phyloP scores from a whole-genome alignment of 2,329 filamentous ascomycete species.

The Cryphonectria naterciae region DNA sequence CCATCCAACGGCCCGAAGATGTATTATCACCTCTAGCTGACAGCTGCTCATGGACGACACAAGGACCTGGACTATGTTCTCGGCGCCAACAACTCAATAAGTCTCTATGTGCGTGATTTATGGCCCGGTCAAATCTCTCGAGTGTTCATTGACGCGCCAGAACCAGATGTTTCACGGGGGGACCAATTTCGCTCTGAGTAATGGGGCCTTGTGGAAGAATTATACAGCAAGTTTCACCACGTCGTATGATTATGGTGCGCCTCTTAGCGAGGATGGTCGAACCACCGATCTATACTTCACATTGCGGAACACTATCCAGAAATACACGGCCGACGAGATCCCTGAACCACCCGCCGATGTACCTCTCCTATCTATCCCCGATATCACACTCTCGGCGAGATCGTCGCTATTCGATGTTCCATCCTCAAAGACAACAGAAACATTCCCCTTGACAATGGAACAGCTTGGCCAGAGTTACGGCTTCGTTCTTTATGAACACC shows the following conservation, averaged over 20 bases:
- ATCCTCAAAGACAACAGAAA: conserved; percentile 32
- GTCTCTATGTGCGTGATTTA: conserved; percentile 42
- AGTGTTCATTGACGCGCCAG: background rate
- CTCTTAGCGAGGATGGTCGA: conserved; percentile 54
- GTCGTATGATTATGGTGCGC: conserved; percentile 56
- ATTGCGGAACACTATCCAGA: conserved; percentile 44
- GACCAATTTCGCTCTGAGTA: conserved; percentile 54
- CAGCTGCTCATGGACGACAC: background rate
- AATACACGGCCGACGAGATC: conserved; percentile 43
- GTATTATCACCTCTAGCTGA: background rate
- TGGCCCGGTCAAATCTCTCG: accelerated
- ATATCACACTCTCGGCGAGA: conserved; percentile 44
- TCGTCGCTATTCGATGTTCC: conserved; percentile 44
- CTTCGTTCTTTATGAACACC: conserved; percentile 48
- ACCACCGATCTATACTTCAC: conserved; percentile 48
- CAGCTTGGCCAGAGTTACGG: conserved; percentile 49
- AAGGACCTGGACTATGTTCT: conserved; percentile 45
- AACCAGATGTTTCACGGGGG: conserved; percentile 54
- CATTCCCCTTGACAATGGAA: conserved; percentile 49
- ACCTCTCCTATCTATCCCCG: conserved; percentile 39
- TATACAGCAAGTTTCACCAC: conserved; percentile 46
- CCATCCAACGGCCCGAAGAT: too few relatives aligned
- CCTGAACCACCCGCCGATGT: conserved; percentile 42
- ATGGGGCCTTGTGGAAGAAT: conserved; percentile 49
- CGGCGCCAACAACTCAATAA: conserved; percentile 47